phyloP scores from a whole-genome alignment of 805 yeast genomes.

The Suhomyces pyralidae region DNA sequence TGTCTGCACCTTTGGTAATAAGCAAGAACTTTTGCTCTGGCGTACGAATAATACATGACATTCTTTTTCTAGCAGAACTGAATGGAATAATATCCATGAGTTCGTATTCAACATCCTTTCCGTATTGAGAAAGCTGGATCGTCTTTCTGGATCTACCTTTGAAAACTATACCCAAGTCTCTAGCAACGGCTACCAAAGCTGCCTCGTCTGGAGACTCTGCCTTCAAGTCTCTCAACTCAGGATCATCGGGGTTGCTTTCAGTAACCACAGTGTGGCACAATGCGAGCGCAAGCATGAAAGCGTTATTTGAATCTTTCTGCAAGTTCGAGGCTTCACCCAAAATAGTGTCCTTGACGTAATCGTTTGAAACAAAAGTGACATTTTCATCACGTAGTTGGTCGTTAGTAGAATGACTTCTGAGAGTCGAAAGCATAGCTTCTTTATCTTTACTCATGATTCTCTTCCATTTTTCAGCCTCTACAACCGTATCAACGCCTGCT shows the following conservation, averaged over 20 bases:
- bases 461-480: slow-evolving; percentile 52
- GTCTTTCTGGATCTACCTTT: slow-evolving; percentile 51
- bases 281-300: slow-evolving; percentile 64
- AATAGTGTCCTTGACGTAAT: slow-evolving; percentile 52
- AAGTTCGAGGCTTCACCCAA: slow-evolving; percentile 14
- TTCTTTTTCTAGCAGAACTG: slow-evolving; percentile 70
- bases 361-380: slow-evolving; percentile 62
- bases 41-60: slow-evolving; percentile 64
- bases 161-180: slow-evolving; percentile 68
- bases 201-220: slow-evolving; percentile 86
- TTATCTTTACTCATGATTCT: slow-evolving; percentile 56
- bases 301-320: slow-evolving; percentile 50
- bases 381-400: slow-evolving; percentile 46
- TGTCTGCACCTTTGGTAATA: slow-evolving; percentile 74
- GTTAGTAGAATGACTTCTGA: slow-evolving; percentile 10
- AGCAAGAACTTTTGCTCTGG: slow-evolving; percentile 43
- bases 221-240: slow-evolving; percentile 48
- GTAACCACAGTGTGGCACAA: slow-evolving; percentile 76
- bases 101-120: slow-evolving; percentile 43
- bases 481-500: slow-evolving; percentile 71
- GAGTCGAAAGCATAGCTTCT: slow-evolving; percentile 50
- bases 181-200: slow-evolving; percentile 72
- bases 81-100: slow-evolving; percentile 60
- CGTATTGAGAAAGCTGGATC: slow-evolving; percentile 44
- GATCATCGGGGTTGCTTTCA: slow-evolving; percentile 43